Conservation (phyloP, 805 yeast genomes). For the Candida easanensis region DNA sequence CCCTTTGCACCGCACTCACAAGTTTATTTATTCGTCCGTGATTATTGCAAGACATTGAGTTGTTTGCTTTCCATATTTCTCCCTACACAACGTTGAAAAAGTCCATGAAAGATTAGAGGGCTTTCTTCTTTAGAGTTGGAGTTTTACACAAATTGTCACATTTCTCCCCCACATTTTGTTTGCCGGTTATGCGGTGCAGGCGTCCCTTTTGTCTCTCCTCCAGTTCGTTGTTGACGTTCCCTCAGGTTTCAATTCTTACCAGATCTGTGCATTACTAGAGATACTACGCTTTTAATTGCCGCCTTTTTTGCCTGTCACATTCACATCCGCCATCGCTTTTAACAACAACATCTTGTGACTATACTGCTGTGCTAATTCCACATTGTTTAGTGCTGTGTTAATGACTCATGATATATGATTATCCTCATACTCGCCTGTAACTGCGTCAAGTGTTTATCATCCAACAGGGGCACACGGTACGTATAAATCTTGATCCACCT, state of each 20-base stretch:
- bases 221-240: background rate
- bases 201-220: background rate
- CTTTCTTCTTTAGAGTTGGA: no score
- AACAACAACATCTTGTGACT: background rate
- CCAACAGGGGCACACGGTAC: no score
- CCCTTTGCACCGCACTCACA: background rate
- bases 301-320: background rate
- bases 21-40: no score
- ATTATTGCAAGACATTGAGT: no score
- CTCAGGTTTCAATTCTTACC: constrained; percentile 5
- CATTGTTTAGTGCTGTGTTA: constrained; percentile 8
- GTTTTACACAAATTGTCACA: no score
- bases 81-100: no score
- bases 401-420: constrained; percentile 18
- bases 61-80: background rate
- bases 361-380: background rate
- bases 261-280: constrained; percentile 10
- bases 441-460: no score
- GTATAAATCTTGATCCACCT: no score
- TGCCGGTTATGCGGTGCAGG: no score
- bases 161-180: no score
- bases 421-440: no score
- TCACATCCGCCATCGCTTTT: background rate
- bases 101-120: no score
- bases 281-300: background rate